These are phyloP conservation scores for Aspergillus egyptiacus DNA, from an alignment of 495 filamentous ascomycete species.

Conservation along the genomic window DNA sequence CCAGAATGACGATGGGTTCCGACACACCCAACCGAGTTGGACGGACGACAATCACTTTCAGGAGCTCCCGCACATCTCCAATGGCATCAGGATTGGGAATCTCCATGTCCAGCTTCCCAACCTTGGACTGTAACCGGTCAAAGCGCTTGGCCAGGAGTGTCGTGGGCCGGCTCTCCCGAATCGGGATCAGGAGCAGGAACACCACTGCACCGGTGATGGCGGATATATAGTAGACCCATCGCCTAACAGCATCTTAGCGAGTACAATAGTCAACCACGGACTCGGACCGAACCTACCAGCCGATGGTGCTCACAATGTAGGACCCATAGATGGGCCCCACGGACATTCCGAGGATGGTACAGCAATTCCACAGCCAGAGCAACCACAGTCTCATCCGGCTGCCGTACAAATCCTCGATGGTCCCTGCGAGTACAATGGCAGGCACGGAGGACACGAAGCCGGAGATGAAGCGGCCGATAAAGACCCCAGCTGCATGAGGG, in stretches of 20 bases:
- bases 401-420: conserved; percentile 47
- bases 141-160: background rate
- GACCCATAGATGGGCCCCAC: conserved; percentile 38
- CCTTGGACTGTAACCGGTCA: no score
- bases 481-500: conserved; percentile 24
- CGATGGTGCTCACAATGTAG: conserved; percentile 26
- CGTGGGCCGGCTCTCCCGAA: conserved; percentile 2
- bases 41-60: no score
- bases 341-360: conserved; percentile 33
- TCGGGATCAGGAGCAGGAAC: background rate
- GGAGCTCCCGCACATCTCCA: no score
- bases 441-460: conserved; percentile 44
- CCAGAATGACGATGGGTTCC: background rate
- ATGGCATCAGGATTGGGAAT: background rate
- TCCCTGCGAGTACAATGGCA: conserved; percentile 40
- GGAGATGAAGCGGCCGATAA: conserved; percentile 37
- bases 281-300: conserved; percentile 21
- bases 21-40: background rate
- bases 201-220: background rate
- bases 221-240: conserved; percentile 25
- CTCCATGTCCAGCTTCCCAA: no score
- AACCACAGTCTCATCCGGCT: conserved; percentile 36
- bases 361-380: conserved; percentile 37
- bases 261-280: no score
- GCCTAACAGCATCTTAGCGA: conserved; percentile 19